These are phyloP conservation scores for Ophiostoma sp. DNA, from an alignment of 2,329 filamentous ascomycete genomes.

Conservation along the genomic window DNA sequence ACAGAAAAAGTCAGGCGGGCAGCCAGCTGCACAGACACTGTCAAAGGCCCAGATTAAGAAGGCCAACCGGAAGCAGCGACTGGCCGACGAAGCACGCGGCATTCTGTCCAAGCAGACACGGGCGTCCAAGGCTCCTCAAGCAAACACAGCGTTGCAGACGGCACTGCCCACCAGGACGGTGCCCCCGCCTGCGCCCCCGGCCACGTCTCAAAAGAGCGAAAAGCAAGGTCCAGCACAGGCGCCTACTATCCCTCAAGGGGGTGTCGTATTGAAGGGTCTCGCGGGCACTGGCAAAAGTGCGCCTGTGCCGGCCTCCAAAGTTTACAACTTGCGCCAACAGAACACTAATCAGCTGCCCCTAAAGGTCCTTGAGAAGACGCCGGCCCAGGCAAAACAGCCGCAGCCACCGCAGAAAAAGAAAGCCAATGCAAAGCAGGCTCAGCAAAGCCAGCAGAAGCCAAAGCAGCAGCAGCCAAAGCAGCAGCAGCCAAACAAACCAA, in stretches of 20 bases:
- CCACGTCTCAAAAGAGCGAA: neutral
- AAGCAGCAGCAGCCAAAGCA: neutral
- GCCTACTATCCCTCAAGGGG: neutral
- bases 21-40: neutral
- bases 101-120: neutral
- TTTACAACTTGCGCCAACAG: neutral
- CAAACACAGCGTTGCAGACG: neutral
- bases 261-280: neutral
- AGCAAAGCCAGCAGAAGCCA: neutral
- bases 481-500: neutral
- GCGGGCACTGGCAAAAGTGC: neutral
- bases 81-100: neutral
- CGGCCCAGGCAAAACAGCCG: neutral
- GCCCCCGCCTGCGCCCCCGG: neutral
- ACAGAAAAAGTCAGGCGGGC: neutral
- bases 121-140: neutral
- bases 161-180: neutral
- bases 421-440: neutral
- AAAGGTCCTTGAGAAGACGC: neutral
- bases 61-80: constrained; percentile 5
- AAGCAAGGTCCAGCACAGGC: neutral
- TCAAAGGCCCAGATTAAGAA: constrained; percentile 12
- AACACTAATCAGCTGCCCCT: neutral
- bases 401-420: neutral
- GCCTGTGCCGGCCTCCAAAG: neutral